Evolutionary conservation across 2,329 filamentous ascomycete genomes (phyloP), one percentile per base, ranked within the genome.

Genomic region (Fusarium mexicanum): DNA sequence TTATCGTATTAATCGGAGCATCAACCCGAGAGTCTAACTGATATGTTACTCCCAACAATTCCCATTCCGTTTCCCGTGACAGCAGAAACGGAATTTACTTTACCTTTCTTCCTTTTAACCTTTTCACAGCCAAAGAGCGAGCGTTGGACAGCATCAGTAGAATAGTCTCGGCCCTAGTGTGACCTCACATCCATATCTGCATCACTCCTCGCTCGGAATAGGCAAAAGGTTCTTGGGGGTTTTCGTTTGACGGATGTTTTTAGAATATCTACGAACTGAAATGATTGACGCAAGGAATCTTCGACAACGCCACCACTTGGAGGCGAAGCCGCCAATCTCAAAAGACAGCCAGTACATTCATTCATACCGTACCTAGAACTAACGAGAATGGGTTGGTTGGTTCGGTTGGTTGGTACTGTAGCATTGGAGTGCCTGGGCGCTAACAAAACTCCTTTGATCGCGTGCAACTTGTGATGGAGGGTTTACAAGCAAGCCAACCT

Each of bases 401-500:
- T 33, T 35, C 24, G 24, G 47, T 33, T 35, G 33, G 24, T 60
- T 31, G 33, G 61, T 58, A 35, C 33, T 35, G 33, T 35, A 51
- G 48, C 60, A 60, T 50, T 60, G 57, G 48, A 57, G 55, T 66
- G 57, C 68, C 35, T 61, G 46, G 60, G 69, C 72, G 68, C 72
- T 72, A 72, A 69, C 48, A 74, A 67, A 55, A 72, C 64, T 65
- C 55, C 67, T 74, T 48, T 72, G 59, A 57, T 72, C 67, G 67
- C 71, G 54, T 66, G 61, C 50, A 46, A 69, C 55, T 72, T 48
- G 60, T 72, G 64, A 35, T 61, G 64, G 64, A 66, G 63, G 71
- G 69, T 65, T 53, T 51, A 41, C 38, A 47, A 67, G 43, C 47
- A 59, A 41, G 41, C 59, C 66, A 61, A 61, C 43, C 55, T 67